Conservation (phyloP, 1,284 basidiomycete species). For the Leccinum brunneo-olivaceum region DNA sequence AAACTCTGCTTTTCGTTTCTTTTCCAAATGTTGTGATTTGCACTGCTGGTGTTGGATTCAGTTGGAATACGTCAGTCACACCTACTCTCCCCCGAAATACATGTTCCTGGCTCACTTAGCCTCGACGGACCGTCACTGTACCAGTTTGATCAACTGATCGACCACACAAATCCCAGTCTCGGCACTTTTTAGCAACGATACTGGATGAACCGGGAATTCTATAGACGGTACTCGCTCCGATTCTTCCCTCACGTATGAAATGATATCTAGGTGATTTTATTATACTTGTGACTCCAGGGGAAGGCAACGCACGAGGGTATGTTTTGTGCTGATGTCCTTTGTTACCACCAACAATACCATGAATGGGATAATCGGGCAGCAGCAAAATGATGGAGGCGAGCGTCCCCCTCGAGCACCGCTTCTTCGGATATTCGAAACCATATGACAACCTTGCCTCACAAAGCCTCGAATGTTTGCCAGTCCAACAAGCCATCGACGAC, state of each 20-base stretch:
- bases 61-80: too few species aligned
- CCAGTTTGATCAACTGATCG: constrained; percentile 65
- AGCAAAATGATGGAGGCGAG: constrained; percentile 57
- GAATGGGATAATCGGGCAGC: constrained; percentile 61
- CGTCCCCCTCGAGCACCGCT: constrained; percentile 55
- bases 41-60: too few species aligned
- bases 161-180: constrained; percentile 61
- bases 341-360: constrained; percentile 60
- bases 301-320: constrained; percentile 39
- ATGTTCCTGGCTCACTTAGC: too few species aligned
- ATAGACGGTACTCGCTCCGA: constrained; percentile 29
- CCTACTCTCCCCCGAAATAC: too few species aligned
- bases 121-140: too few species aligned
- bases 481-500: constrained; percentile 69
- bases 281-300: constrained; percentile 50
- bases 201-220: constrained; percentile 61
- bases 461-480: constrained; percentile 53
- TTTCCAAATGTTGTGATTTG: too few species aligned
- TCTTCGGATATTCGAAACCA: constrained; percentile 51
- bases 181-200: constrained; percentile 75
- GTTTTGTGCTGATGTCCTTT: constrained; percentile 10
- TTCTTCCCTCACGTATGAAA: background rate
- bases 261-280: constrained; percentile 58
- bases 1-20: too few species aligned
- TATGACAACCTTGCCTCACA: constrained; percentile 53